Base-by-base conservation (phyloP, 176 grass and related monocot species). In the Avena sativa region DNA sequence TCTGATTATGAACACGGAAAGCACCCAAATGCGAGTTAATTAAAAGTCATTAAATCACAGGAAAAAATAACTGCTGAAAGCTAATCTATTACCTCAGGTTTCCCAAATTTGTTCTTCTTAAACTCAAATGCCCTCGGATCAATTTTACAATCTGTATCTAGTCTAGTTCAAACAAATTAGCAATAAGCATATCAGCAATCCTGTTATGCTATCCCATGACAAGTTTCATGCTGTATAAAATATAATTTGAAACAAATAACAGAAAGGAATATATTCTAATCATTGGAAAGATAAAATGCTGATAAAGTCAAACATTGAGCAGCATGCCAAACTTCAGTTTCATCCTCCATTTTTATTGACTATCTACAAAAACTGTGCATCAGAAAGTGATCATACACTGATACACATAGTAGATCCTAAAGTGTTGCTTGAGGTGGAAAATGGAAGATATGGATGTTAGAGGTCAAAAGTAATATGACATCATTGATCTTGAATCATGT, bases 101-200 rank as follows among this genome's bases (percentile, higher is more conserved):
- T 99, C 36, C 97, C 97, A 90, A 93, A 92, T 88, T 88, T 85
- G 66, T 92, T 95, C 85, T 94, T 96, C 87, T 88, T 91, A 83
- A 99, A 99, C 80, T 93, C 87, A 87, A 98, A 92, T 62, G 87
- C 91, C 88, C 80, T 90, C 88, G 97, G 94, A 90, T 91, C 79
- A 72, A 96, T 26, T 90, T 78, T 87, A 79, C 67, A 83, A 89
- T 88, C 71, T 84, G 87, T 91, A 90, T 98, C 97, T 96, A 96
- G 46, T 90, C 89, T 96, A 96, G 90, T 93, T 75, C 74, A 93
- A 87, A 93, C 71, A 93, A 85, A 81, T 88, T 81, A 88, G 44
- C 47, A 67, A 59, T 59, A 89, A 83, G 25, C 4, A 68, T 81
- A 82, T 86, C 80, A 86, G 59, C 58, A 69, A 88, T 86, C 20